A percentile compares a stretch with the other conserved stretches of the same genome.
Evolutionary conservation across 192 early-diverging fungal genomes (phyloP).

Genomic region (Allomyces arbusculus): DNA sequence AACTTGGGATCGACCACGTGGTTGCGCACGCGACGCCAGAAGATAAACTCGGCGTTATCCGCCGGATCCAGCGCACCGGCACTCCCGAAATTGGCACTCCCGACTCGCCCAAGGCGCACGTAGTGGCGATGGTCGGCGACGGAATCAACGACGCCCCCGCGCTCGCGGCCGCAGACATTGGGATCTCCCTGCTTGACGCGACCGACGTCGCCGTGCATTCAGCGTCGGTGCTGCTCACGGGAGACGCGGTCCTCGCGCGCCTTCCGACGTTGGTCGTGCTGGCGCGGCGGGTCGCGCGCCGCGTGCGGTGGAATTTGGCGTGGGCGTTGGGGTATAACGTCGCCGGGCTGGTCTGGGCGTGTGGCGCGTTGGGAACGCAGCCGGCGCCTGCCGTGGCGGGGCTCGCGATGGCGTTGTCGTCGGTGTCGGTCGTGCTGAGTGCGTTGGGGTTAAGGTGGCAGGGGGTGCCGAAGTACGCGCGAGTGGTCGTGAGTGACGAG

Average conservation of each 20-base stretch:
- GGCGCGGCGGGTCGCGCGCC: slow-evolving; percentile 46
- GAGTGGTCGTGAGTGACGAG: no score
- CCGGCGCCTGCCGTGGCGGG: slow-evolving; percentile 67
- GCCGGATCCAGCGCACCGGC: slow-evolving; percentile 20
- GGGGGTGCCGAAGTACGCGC: no score
- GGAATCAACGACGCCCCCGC: slow-evolving; percentile 92
- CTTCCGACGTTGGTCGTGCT: slow-evolving; percentile 59
- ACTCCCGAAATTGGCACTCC: background rate
- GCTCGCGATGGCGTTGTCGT: slow-evolving; percentile 48
- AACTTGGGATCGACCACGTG: slow-evolving; percentile 43
- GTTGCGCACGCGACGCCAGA: slow-evolving; percentile 48
- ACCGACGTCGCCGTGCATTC: slow-evolving; percentile 82
- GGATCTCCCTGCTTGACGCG: slow-evolving; percentile 73
- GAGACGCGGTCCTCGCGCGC: slow-evolving; percentile 47
- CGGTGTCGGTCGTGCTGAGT: background rate
- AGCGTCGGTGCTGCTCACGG: slow-evolving; percentile 61
- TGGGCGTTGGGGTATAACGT: slow-evolving; percentile 81
- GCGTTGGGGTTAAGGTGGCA: background rate
- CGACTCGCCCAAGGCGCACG: background rate
- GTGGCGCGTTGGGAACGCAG: slow-evolving; percentile 21
- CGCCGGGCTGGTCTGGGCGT: slow-evolving; percentile 40
- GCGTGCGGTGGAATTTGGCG: slow-evolving; percentile 68
- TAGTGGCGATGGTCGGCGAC: slow-evolving; percentile 84
- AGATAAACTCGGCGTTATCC: slow-evolving; percentile 45
- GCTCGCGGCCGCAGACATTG: slow-evolving; percentile 70